Percentiles rank a stretch among this genome's conserved stretches.
Conservation (phyloP, 2,329 filamentous ascomycete species). For the Lasiodiplodia sp. region DNA sequence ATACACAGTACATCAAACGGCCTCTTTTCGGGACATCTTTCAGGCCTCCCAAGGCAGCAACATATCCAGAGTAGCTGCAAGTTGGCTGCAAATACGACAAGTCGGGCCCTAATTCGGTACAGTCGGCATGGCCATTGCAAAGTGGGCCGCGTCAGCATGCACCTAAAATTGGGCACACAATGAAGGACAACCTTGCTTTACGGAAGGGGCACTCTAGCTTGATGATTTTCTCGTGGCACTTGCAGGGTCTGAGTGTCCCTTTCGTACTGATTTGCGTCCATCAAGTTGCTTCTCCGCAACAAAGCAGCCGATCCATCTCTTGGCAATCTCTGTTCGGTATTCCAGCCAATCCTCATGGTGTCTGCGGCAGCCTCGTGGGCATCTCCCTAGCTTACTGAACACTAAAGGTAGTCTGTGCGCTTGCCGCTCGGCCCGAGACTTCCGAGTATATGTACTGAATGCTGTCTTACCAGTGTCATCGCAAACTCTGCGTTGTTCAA, state of each 20-base stretch:
- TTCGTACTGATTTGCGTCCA: not conserved
- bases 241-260: not conserved
- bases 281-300: not conserved
- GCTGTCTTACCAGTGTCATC: slow-evolving; percentile 1
- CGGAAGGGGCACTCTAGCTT: not conserved
- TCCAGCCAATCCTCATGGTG: slow-evolving; percentile 6
- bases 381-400: slow-evolving; percentile 21
- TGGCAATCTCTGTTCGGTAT: slow-evolving; percentile 3
- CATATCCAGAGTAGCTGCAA: not conserved
- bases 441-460: slow-evolving; percentile 19
- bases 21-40: not conserved
- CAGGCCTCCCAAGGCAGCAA: not conserved
- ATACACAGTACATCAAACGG: not conserved
- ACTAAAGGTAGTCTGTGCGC: slow-evolving; percentile 20
- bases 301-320: slow-evolving; percentile 16
- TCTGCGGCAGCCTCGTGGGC: not conserved
- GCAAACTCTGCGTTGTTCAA: slow-evolving; percentile 3
- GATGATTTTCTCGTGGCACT: slow-evolving; percentile 7
- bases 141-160: slow-evolving; percentile 7
- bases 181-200: not conserved
- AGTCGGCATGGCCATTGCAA: not conserved
- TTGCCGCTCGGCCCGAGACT: slow-evolving; percentile 26
- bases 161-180: not conserved
- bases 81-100: not conserved
- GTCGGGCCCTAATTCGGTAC: not conserved